Evolutionary conservation across 2,329 filamentous ascomycete genomes (phyloP).

Genomic region (Coleophoma crateriformis): DNA sequence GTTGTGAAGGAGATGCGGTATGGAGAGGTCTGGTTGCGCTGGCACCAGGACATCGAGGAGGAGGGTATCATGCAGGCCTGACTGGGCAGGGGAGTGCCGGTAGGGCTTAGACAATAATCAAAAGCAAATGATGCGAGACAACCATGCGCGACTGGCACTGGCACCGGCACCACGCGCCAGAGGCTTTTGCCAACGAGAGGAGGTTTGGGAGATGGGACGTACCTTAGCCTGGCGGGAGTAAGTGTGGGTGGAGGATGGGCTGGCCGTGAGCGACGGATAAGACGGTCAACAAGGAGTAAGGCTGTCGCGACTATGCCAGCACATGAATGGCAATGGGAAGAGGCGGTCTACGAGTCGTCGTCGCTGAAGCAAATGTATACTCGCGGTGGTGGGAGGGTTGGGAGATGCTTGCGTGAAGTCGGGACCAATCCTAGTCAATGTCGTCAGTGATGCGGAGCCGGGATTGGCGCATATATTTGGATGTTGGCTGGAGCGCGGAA

Average conservation of each 20-base stretch:
- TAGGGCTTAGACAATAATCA: conserved; percentile 8
- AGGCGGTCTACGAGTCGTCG: not conserved
- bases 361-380: not conserved
- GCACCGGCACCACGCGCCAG: not conserved
- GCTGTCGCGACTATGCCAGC: conserved; percentile 8
- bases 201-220: conserved; percentile 4
- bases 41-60: conserved; percentile 5
- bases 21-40: conserved; percentile 5
- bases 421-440: not conserved
- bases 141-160: conserved; percentile 6
- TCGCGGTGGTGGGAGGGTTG: not conserved
- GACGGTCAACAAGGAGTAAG: conserved; percentile 8
- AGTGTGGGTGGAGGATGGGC: not conserved
- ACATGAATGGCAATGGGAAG: conserved; percentile 7
- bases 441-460: not conserved
- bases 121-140: not conserved
- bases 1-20: conserved; percentile 3
- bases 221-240: conserved; percentile 4
- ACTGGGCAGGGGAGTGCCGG: conserved; percentile 10
- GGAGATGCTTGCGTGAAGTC: not conserved
- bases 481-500: not conserved
- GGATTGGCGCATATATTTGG: not conserved
- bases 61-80: conserved; percentile 8
- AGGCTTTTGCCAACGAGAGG: not conserved
- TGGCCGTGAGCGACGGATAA: conserved; percentile 3